Evolutionary conservation across 2,329 filamentous ascomycete genomes (phyloP), one percentile per base, ranked within the genome.

Genomic region (Beauveria rudraprayagi): DNA sequence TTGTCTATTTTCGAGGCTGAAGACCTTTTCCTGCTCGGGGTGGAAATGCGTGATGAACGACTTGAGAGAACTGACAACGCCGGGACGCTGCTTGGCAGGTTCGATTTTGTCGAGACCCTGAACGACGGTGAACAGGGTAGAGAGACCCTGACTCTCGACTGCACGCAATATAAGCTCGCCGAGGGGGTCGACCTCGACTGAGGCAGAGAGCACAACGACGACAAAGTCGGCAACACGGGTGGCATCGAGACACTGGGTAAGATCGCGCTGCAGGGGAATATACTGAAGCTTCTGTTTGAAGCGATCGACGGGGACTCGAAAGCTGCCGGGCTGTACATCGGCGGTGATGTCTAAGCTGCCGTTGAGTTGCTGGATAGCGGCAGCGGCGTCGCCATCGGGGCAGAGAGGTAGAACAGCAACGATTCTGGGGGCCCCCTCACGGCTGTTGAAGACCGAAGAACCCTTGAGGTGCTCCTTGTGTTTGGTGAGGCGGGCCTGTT

Each of bases 251-350:
- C 89, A 90, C 41, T 86, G 83, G 22, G 90, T 80, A 17, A 97
- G 75, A 65, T 96, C 89, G 61, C 88, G 82, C 67, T 85, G 83
- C 0, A 89, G 78, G 0, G 90, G 84, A 9, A 97, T 74, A 71
- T 96, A 99, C 73, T 95, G 89, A 14, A 99, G 74, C 70, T 89
- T 96, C 72, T 97, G 93, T 78, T 96, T 96, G 80, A 97, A 99
- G 37, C 94, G 85, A 64, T 96, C 92, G 68, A 97, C 80, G 8
- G 86, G 80, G 30, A 92, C 86, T 61, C 85, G 84, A 59, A 84
- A 80, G 57, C 81, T 83, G 63, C 82, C 79, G 44, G 84, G 77
- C 3, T 82, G 77, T 34, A 87, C 76, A 41, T 88, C 84, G 56
- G 82, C 78, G 61, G 91, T 83, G 61, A 95, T 83, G 69, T 96